Evolutionary conservation across 805 yeast genomes (phyloP), one percentile per base, ranked within the genome.

Genomic region (Tetrapisispora pingtungensis): DNA sequence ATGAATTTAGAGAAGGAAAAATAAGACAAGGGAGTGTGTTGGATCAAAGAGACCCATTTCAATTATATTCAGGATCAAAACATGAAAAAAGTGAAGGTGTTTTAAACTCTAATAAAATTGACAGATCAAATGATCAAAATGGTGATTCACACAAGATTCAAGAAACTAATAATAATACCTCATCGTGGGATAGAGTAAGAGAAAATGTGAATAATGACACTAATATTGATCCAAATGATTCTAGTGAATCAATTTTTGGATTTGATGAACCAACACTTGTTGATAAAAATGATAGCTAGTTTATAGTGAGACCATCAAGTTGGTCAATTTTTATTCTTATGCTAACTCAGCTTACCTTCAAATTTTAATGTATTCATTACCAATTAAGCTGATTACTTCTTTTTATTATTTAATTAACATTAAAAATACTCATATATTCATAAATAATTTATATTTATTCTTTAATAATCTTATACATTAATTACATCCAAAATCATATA

Each of bases 31-130:
- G 8, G 27, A 28, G n/a, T 1, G 39, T 27, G 47, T 57, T 65
- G 36, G 56, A 66, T 27, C 66, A 65, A 27, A 65, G 67, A 41
- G 71, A 67, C 44, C 68, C 69, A 0, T 20, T 69, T 42, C 68
- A 68, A 0, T 49, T 69, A 10, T 65, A 68, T 43, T 51, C 63
- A 26, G 37, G 37, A 1, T 30, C 43, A 3, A 42, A 46, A 14
- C 46, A 36, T 38, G 55, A 55, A 33, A 49, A 50, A 35, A 47
- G 42, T 33, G 52, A 52, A 33, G 57, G 53, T 7, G 45, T 49
- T 17, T 46, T 49, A 12, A 47, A 47, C 15, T 22, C 22, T 12
- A 45, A 32, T 10, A 8, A 5, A n/a, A 14, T 4, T 32, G 13
- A 14, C 6, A 20, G 10, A 3, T 17, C 3, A 3, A n/a, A 8